Evolutionary conservation across 2,329 filamentous ascomycete genomes (phyloP).

Genomic region (Colletotrichum musicola): DNA sequence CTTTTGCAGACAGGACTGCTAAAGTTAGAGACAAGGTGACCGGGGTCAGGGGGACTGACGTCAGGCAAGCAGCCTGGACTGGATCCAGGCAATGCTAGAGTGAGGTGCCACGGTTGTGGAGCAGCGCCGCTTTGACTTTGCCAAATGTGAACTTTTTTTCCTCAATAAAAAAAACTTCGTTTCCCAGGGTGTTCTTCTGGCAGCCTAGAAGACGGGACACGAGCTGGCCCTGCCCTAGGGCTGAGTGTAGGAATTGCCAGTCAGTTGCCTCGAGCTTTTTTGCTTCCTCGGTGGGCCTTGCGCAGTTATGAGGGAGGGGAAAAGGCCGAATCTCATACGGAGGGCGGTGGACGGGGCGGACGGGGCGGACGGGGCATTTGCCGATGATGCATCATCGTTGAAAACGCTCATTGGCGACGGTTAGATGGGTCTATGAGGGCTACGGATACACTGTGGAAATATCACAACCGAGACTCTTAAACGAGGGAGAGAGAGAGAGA

Average conservation of each 20-base stretch:
- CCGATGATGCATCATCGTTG: too few species aligned
- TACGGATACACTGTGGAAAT: background rate
- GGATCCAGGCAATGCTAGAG: background rate
- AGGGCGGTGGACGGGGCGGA: too few species aligned
- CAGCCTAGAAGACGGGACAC: background rate
- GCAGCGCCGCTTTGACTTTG: constrained; percentile 9
- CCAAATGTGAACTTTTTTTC: background rate
- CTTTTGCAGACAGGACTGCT: background rate
- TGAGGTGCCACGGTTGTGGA: constrained; percentile 1
- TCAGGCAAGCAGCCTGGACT: background rate
- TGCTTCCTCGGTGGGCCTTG: too few species aligned
- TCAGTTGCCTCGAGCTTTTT: too few species aligned
- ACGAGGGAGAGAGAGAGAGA: too few species aligned
- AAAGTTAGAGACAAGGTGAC: background rate
- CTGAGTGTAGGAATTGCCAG: background rate
- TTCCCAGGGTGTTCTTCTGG: background rate
- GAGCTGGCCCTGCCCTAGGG: background rate
- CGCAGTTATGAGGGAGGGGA: too few species aligned
- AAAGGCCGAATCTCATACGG: too few species aligned
- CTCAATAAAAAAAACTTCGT: too few species aligned
- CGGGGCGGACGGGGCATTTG: too few species aligned
- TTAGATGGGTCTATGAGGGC: background rate
- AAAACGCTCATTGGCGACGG: background rate
- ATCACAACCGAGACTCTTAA: background rate
- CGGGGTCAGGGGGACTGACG: background rate